These are phyloP conservation scores for Kwoniella shandongensis DNA, from an alignment of 768 basidiomycete genomes.

Conservation along the genomic window DNA sequence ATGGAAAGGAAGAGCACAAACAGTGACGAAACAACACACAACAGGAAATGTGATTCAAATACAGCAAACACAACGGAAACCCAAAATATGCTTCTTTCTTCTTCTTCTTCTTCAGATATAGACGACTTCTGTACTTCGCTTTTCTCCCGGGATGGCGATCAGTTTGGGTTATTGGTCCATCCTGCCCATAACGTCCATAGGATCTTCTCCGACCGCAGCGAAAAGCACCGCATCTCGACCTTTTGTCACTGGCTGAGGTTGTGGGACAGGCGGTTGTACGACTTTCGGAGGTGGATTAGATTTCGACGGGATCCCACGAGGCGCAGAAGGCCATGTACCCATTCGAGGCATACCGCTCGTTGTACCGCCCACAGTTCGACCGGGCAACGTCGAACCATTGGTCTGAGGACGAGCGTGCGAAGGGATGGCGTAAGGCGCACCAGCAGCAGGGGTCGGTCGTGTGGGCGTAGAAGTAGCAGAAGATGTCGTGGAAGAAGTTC, in stretches of 20 bases:
- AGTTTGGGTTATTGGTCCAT: constrained; percentile 18
- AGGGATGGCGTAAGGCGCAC: constrained; percentile 29
- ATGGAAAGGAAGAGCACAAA: too few relatives aligned
- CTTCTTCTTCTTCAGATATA: too few relatives aligned
- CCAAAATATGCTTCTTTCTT: too few relatives aligned
- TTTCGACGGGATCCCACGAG: too few relatives aligned
- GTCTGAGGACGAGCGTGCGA: constrained; percentile 11
- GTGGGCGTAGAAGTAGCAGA: constrained; percentile 12
- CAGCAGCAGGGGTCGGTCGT: constrained; percentile 5
- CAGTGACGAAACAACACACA: too few relatives aligned
- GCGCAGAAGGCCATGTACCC: constrained; percentile 25
- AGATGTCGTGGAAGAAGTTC: constrained; percentile 1
- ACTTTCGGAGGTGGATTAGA: constrained; percentile 3
- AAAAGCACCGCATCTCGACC: constrained; percentile 46
- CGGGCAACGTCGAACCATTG: background rate
- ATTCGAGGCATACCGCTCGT: constrained; percentile 21
- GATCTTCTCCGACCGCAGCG: constrained; percentile 33
- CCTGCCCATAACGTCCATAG: constrained; percentile 23
- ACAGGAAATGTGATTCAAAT: too few relatives aligned
- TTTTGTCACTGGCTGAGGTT: constrained; percentile 29
- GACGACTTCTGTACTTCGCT: too few relatives aligned
- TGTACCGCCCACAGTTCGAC: background rate
- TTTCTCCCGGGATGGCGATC: background rate
- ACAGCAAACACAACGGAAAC: too few relatives aligned
- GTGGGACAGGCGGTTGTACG: constrained; percentile 7